A percentile compares a stretch with the other conserved stretches of the same genome.
phyloP scores from a whole-genome alignment of 1,284 basidiomycete genomes.

The Sphagnurus paluster region DNA sequence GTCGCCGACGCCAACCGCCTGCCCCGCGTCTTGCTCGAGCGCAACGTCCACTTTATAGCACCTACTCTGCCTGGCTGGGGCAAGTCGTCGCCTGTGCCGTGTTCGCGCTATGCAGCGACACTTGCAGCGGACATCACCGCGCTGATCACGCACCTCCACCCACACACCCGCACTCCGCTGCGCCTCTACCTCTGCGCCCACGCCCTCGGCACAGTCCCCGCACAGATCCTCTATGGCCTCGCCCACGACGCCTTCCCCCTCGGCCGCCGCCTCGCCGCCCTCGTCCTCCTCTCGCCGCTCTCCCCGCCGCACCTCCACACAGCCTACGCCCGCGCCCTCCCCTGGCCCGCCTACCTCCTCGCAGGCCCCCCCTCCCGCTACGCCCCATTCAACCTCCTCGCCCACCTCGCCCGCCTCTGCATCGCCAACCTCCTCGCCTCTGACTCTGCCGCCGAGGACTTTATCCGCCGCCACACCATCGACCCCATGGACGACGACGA shows the following conservation, averaged over 20 bases:
- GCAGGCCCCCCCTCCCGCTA: slow-evolving; percentile 44
- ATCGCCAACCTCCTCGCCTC: slow-evolving; percentile 38
- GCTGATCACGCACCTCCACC: slow-evolving; percentile 52
- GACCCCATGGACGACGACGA: slow-evolving; percentile 44
- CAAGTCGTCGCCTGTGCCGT: slow-evolving; percentile 42
- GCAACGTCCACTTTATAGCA: slow-evolving; percentile 43
- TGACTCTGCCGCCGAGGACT: slow-evolving; percentile 39
- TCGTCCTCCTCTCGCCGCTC: slow-evolving; percentile 47
- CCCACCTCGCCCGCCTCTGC: slow-evolving; percentile 30
- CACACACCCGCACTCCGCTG: slow-evolving; percentile 34
- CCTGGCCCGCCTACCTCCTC: slow-evolving; percentile 45
- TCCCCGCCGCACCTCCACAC: slow-evolving; percentile 48
- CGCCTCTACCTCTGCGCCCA: slow-evolving; percentile 52
- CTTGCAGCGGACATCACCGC: slow-evolving; percentile 46
- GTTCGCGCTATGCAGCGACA: slow-evolving; percentile 37
- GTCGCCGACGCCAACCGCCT: slow-evolving; percentile 40
- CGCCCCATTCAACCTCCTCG: slow-evolving; percentile 40
- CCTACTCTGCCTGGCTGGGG: slow-evolving; percentile 61
- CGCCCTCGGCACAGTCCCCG: slow-evolving; percentile 52
- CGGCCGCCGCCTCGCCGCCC: slow-evolving; percentile 43
- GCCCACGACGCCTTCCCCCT: slow-evolving; percentile 51
- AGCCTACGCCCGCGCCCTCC: slow-evolving; percentile 43
- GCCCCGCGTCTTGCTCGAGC: slow-evolving; percentile 36
- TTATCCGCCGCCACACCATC: slow-evolving; percentile 35
- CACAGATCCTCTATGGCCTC: slow-evolving; percentile 58